Percentiles rank a stretch among this genome's conserved stretches.
Evolutionary conservation across 2,329 filamentous ascomycete species (phyloP).

Genomic region (Ambrosiella xylebori): DNA sequence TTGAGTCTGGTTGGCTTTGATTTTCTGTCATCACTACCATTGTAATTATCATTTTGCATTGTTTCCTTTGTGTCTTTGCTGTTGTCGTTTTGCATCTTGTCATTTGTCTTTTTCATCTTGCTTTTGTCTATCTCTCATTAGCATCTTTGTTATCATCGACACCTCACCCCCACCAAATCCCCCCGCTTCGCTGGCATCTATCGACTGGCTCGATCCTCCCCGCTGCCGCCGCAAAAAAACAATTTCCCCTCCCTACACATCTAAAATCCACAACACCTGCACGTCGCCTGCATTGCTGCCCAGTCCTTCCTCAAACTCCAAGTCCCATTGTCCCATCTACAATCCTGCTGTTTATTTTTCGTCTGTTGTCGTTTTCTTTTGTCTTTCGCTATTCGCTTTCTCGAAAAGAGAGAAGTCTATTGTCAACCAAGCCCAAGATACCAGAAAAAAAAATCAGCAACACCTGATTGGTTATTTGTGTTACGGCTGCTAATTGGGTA

Average conservation of each 20-base stretch:
- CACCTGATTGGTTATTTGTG: too few relatives aligned
- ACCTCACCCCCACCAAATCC: background rate
- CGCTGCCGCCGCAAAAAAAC: background rate
- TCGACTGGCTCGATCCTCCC: background rate
- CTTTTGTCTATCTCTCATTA: background rate
- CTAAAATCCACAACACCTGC: background rate
- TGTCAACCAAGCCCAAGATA: too few relatives aligned
- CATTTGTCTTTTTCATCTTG: background rate
- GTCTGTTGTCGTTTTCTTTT: background rate
- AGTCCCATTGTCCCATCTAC: background rate
- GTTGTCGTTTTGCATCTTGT: background rate
- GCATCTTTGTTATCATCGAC: background rate
- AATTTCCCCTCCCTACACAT: background rate
- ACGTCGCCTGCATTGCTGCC: conserved; percentile 4
- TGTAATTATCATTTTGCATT: background rate
- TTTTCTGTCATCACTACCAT: background rate
- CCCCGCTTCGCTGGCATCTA: background rate
- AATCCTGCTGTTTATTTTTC: background rate
- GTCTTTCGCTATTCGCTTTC: too few relatives aligned
- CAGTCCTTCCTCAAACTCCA: background rate
- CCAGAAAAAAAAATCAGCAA: too few relatives aligned
- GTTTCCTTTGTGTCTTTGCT: background rate
- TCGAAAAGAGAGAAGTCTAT: too few relatives aligned
- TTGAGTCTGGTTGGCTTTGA: background rate
- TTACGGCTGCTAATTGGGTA: too few relatives aligned